Evolutionary conservation across 768 basidiomycete genomes (phyloP), one percentile per base, ranked within the genome.

Genomic region (Boletus rufocinnamomeus): DNA sequence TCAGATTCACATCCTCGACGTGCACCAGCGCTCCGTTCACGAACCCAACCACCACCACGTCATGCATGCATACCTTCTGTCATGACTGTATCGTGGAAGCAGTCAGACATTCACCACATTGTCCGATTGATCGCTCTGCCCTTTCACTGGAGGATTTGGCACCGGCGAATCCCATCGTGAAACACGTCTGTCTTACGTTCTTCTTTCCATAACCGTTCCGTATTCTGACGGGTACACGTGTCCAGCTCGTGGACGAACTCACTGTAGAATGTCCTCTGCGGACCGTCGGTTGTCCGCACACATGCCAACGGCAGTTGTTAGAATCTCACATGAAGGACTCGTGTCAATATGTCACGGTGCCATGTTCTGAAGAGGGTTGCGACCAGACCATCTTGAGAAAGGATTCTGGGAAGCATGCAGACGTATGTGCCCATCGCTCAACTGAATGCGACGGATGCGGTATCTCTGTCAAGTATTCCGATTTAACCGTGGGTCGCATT

Each of bases 61-160:
- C 87, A 9, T 95, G 94, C 65, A 79, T 82, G 58, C 94, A 93
- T 69, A 95, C 92, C 0, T 95, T 95, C 71, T 96, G 94, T 71
- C 74, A 74, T n/a, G 86, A 84, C 32, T 96, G 94, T 67, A 90
- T 95, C 59, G 64, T 76, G n/a, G 77, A 79, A 50, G 89, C 93
- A 0, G 79, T 95, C 4, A 70, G 73, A 14, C 82, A 89, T 58
- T 84, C 86, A 8, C 76, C 81, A 0, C 85, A 87, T 60, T 96
- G 94, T 70, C 94, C 94, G 13, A 84, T 96, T 32, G 93, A 95
- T 73, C 84, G 94, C 23, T 87, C 84, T 16, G 78, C 84, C 0
- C 77, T 95, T 34, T 72, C 75, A 2, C 55, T 74, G n/a, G 75
- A 74, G n/a, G 85, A 89, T 61, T 74, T 94, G 54, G 66, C 66